Evolutionary conservation across 345 rosid genomes (phyloP), one percentile per base, ranked within the genome.

Genomic region (Isatis tinctoria): DNA sequence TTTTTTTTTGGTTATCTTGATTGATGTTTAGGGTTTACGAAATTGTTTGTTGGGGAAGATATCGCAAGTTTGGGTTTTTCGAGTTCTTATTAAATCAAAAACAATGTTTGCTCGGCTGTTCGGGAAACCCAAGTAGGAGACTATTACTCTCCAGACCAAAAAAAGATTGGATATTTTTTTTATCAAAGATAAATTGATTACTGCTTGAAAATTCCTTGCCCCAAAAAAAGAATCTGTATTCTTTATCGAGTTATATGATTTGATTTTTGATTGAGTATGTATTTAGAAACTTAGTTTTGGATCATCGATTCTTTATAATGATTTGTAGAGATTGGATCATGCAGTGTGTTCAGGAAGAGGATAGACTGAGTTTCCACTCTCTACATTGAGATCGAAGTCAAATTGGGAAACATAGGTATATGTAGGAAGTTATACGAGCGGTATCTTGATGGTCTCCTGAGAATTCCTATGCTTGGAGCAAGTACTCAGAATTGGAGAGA

Each of bases 111-210:
- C 45, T 75, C 87, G 96, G 62, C 79, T 94, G 3, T 94, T 94
- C 41, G 97, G 98, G 45, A 94, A 88, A 83, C 95, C 97, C 43
- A 89, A 88, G 77, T 88, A 80, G 73, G 96, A 90, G 82, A 30
- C 84, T 32, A 88, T 74, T 81, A 89, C 96, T 61, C 79, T 94
- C 35, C 74, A 87, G 0, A 83, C 98, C n/a, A n/a, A n/a, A n/a
- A n/a, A n/a, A n/a, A n/a, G n/a, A n/a, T n/a, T n/a, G n/a, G n/a
- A n/a, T n/a, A n/a, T n/a, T n/a, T n/a, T n/a, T n/a, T n/a, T n/a
- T n/a, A n/a, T n/a, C n/a, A n/a, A n/a, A n/a, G n/a, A n/a, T n/a
- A n/a, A n/a, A n/a, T n/a, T n/a, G n/a, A n/a, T n/a, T n/a, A n/a
- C n/a, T n/a, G n/a, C n/a, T n/a, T n/a, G n/a, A n/a, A n/a, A n/a